phyloP scores from a whole-genome alignment of 805 yeast genomes.

The Candida loeiensis region DNA sequence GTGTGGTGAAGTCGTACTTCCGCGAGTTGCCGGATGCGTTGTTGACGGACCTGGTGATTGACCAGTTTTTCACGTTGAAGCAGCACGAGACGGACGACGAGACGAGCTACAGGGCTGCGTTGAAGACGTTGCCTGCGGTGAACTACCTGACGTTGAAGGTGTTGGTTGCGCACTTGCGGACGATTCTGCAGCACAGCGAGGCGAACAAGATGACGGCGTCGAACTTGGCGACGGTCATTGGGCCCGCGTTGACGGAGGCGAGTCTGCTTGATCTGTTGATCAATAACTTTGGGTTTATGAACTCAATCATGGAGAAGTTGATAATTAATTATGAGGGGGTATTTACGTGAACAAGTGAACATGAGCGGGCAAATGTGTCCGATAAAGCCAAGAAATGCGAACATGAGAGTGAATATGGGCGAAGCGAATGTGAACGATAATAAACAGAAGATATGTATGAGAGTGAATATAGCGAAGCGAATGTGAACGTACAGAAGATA shows the following conservation, averaged over 20 bases:
- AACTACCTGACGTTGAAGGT: constrained; percentile 68
- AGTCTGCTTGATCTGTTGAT: constrained; percentile 45
- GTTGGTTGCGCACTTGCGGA: constrained; percentile 64
- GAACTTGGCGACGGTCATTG: constrained; percentile 86
- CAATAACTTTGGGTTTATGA: constrained; percentile 53
- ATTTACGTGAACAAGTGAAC: no score
- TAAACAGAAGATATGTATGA: no score
- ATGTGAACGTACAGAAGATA: no score
- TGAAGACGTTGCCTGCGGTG: constrained; percentile 51
- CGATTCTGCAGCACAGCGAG: constrained; percentile 62
- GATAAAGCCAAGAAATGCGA: no score
- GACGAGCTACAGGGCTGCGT: constrained; percentile 25
- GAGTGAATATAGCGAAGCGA: no score
- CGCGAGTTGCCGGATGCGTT: constrained; percentile 86
- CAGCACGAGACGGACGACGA: constrained; percentile 16
- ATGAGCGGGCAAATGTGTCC: no score
- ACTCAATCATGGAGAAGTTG: constrained; percentile 49
- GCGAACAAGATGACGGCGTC: constrained; percentile 84
- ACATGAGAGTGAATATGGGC: no score
- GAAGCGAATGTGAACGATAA: no score
- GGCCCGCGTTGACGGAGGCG: constrained; percentile 58
- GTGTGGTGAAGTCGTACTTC: constrained; percentile 77
- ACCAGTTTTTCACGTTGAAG: constrained; percentile 46
- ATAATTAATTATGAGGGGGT: constrained; percentile 41
- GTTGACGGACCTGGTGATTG: constrained; percentile 63